Conservation (phyloP, 192 early-diverging fungal species). For the Helicostylum pulchrum region DNA sequence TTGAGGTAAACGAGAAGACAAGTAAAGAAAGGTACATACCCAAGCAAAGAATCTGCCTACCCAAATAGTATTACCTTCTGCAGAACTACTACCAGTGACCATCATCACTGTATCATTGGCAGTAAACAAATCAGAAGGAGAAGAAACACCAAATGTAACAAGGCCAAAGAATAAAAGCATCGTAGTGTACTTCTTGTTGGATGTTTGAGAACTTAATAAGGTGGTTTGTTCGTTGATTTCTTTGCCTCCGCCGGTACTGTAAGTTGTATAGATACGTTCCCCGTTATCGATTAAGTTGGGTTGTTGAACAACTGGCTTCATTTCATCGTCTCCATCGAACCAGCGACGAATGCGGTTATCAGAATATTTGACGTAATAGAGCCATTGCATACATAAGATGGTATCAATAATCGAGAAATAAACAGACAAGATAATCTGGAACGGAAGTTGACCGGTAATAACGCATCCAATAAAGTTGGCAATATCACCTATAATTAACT, state of each 20-base stretch:
- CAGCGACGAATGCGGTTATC: slow-evolving; percentile 18
- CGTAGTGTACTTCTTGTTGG: not conserved
- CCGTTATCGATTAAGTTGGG: not conserved
- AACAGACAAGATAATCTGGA: slow-evolving; percentile 48
- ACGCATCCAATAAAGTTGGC: slow-evolving; percentile 70
- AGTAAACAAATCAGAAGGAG: slow-evolving; percentile 5
- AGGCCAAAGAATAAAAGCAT: slow-evolving; percentile 8
- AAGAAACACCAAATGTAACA: slow-evolving; percentile 5
- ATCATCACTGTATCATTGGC: not conserved
- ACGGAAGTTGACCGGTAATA: slow-evolving; percentile 63
- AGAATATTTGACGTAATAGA: slow-evolving; percentile 28
- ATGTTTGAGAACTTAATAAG: not conserved
- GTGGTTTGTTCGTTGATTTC: slow-evolving; percentile 9
- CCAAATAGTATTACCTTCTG: slow-evolving; percentile 18
- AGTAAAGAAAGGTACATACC: slow-evolving; percentile 61
- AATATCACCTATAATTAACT: slow-evolving; percentile 51
- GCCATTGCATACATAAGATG: slow-evolving; percentile 23
- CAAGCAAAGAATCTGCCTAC: slow-evolving; percentile 64
- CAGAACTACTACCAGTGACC: not conserved
- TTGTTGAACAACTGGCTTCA: not conserved
- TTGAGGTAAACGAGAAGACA: slow-evolving; percentile 73
- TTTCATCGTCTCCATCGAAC: slow-evolving; percentile 9
- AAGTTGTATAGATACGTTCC: not conserved
- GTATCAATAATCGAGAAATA: slow-evolving; percentile 31
- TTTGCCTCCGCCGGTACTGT: slow-evolving; percentile 3